Percentiles rank a stretch among this genome's conserved stretches.
Evolutionary conservation across 257 asterid genomes (phyloP).

Genomic region (Rhazya stricta): DNA sequence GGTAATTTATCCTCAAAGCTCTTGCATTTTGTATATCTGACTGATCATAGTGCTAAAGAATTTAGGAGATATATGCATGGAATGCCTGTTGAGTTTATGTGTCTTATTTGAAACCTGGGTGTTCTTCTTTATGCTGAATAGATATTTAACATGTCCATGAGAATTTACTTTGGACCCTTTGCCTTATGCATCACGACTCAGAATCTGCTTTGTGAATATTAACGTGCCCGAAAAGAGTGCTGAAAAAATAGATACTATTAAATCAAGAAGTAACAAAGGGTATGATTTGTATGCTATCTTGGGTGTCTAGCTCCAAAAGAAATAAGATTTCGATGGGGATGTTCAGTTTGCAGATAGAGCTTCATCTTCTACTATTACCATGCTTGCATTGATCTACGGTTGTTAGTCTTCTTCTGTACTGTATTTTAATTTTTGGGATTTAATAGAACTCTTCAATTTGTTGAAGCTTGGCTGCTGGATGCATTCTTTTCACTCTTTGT

Average conservation of each 20-base stretch:
- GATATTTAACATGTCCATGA: not conserved
- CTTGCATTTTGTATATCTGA: not conserved
- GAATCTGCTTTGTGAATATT: not conserved
- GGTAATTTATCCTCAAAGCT: constrained; percentile 42
- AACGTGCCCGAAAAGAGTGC: not conserved
- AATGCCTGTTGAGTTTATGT: too few species aligned
- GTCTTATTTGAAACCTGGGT: not conserved
- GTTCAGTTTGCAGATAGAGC: too few species aligned
- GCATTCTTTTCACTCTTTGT: not conserved
- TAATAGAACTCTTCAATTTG: not conserved
- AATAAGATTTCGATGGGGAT: too few species aligned
- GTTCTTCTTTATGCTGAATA: not conserved
- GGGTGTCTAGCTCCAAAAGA: too few species aligned
- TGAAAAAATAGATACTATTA: not conserved
- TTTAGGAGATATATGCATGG: not conserved
- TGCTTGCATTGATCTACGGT: not conserved
- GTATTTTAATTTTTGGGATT: not conserved
- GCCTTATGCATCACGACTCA: not conserved
- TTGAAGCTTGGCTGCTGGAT: not conserved
- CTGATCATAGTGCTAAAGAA: not conserved
- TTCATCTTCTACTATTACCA: not conserved
- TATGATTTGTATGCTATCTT: not conserved
- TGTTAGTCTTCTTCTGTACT: not conserved
- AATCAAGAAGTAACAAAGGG: too few species aligned
- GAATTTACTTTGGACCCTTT: not conserved